A percentile compares a stretch with the other conserved stretches of the same genome.
Conservation (phyloP, 1,284 basidiomycete genomes). For the Irpex sp. region DNA sequence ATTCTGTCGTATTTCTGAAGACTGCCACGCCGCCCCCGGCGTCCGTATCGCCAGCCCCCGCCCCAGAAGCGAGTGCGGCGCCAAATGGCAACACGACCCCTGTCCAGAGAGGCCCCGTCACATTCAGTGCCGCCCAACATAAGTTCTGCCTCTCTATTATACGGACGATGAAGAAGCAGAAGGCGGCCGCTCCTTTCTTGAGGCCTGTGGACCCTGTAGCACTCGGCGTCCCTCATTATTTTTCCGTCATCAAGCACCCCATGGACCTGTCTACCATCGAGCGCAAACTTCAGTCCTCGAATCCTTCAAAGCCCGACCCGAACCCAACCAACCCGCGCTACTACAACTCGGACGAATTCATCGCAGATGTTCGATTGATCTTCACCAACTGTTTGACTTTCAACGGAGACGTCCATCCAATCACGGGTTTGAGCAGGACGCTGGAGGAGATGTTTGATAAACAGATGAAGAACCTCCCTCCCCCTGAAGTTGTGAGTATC, state of each 20-base stretch:
- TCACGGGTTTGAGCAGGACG: conserved; percentile 77
- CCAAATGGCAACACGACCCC: conserved; percentile 13
- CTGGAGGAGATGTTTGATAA: conserved; percentile 88
- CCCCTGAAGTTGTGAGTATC: conserved; percentile 65
- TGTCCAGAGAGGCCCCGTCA: conserved; percentile 32
- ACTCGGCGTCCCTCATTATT: conserved; percentile 91
- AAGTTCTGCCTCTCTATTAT: conserved; percentile 81
- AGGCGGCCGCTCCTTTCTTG: conserved; percentile 82
- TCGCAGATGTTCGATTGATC: conserved; percentile 80
- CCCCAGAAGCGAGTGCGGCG: conserved; percentile 4
- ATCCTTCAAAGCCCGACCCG: conserved; percentile 71
- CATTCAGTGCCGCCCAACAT: conserved; percentile 64
- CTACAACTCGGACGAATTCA: conserved; percentile 71
- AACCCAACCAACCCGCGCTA: conserved; percentile 75
- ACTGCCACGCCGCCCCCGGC: conserved; percentile 65
- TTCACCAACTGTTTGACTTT: conserved; percentile 89
- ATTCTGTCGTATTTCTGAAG: conserved; percentile 41
- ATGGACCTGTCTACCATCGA: conserved; percentile 98
- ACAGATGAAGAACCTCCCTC: conserved; percentile 81
- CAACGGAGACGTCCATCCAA: conserved; percentile 88
- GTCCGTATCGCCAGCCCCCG: conserved; percentile 23
- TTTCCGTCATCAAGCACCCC: conserved; percentile 81
- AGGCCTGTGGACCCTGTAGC: conserved; percentile 90
- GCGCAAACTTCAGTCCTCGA: conserved; percentile 77
- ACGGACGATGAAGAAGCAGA: conserved; percentile 83